These are phyloP conservation scores for Blastocystis sp. DNA, from an alignment of 352 stramenopile species.

Conservation along the genomic window DNA sequence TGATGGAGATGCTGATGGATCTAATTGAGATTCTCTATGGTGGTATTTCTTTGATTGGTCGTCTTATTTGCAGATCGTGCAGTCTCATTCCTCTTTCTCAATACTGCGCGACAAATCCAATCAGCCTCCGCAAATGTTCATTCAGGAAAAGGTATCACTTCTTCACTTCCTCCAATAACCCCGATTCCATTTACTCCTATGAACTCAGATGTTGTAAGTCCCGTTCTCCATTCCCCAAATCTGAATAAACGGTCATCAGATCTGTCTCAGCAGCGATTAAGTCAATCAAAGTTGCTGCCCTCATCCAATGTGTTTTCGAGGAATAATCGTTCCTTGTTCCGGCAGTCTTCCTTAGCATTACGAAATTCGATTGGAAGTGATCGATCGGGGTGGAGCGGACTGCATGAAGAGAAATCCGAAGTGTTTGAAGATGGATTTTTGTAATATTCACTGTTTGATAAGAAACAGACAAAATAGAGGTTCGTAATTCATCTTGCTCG, in stretches of 20 bases:
- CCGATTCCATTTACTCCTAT: conserved; percentile 13
- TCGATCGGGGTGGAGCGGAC: neutral
- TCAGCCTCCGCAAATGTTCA: neutral
- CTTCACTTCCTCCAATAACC: neutral
- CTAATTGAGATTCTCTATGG: conserved; percentile 25
- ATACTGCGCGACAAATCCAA: neutral
- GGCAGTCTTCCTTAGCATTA: neutral
- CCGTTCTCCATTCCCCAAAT: neutral
- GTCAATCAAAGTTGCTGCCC: neutral
- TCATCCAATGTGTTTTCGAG: neutral
- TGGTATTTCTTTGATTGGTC: neutral
- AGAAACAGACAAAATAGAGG: conserved; percentile 11
- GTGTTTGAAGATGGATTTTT: conserved; percentile 8
- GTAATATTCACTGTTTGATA: conserved; percentile 16
- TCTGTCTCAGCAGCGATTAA: neutral
- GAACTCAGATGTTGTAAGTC: neutral
- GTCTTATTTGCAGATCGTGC: neutral
- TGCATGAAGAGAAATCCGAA: neutral
- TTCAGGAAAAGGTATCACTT: neutral
- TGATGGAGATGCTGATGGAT: neutral
- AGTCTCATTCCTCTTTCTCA: conserved; percentile 3
- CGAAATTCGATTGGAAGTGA: conserved; percentile 28
- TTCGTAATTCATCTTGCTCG: conserved; percentile 51
- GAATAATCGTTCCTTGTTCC: neutral
- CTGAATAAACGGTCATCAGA: neutral